Conservation (phyloP, 2,329 filamentous ascomycete species). For the Fusarium coffeatum region DNA sequence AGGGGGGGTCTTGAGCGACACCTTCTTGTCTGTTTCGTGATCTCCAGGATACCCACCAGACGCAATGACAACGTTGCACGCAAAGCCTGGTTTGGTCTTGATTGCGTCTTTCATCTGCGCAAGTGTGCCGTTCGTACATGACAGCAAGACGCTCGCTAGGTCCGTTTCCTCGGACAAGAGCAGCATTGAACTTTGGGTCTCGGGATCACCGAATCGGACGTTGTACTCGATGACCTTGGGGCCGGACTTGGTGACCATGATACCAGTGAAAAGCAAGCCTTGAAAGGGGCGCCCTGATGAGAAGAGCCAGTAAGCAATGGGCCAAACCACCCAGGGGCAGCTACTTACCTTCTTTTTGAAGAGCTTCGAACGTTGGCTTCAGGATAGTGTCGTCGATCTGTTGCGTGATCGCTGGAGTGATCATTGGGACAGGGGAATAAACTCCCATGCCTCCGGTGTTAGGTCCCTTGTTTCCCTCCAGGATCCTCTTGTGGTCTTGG, state of each 20-base stretch:
- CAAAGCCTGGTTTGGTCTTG: slow-evolving; percentile 71
- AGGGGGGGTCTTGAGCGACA: slow-evolving; percentile 52
- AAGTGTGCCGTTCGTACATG: slow-evolving; percentile 79
- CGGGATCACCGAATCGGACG: slow-evolving; percentile 87
- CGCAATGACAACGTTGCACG: slow-evolving; percentile 86
- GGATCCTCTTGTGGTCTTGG: slow-evolving; percentile 79
- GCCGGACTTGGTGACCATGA: slow-evolving; percentile 84
- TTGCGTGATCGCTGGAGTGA: slow-evolving; percentile 62
- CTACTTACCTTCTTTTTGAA: slow-evolving; percentile 63
- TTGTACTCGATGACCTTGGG: slow-evolving; percentile 90
- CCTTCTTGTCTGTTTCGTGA: slow-evolving; percentile 78
- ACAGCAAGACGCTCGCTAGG: slow-evolving; percentile 84
- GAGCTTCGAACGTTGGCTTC: slow-evolving; percentile 72
- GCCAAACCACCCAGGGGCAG: not conserved
- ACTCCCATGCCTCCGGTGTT: slow-evolving; percentile 84
- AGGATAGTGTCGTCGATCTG: slow-evolving; percentile 70
- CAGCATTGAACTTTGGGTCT: slow-evolving; percentile 84
- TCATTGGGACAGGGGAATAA: slow-evolving; percentile 73
- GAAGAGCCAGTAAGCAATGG: not conserved
- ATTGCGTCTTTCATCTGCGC: slow-evolving; percentile 71
- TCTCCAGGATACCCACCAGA: slow-evolving; percentile 85
- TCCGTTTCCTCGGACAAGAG: slow-evolving; percentile 80
- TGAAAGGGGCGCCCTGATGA: slow-evolving; percentile 60
- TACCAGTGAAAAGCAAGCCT: slow-evolving; percentile 80
- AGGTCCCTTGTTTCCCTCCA: slow-evolving; percentile 74